Percentiles rank a stretch among this genome's conserved stretches.
These are phyloP conservation scores for Mycena belliarum DNA, from an alignment of 768 basidiomycete species.

Conservation along the genomic window DNA sequence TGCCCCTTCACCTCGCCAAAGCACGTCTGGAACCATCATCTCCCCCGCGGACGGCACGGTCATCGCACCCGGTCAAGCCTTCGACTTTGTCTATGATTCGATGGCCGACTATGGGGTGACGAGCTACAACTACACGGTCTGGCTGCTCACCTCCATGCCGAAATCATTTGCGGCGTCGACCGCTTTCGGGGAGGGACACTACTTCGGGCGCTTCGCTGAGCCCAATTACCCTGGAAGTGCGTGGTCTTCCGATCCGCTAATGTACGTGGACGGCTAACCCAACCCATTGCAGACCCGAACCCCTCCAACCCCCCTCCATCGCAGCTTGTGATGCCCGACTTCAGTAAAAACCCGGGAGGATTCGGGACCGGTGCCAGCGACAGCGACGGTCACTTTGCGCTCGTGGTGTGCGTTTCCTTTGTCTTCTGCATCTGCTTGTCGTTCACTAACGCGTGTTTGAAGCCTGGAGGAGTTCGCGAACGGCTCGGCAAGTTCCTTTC, in stretches of 20 bases:
- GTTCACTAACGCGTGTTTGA: no score
- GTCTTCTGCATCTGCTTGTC: no score
- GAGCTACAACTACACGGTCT: constrained; percentile 39
- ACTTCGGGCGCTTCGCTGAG: constrained; percentile 45
- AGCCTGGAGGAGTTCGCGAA: constrained; percentile 47
- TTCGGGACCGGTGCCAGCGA: constrained; percentile 35
- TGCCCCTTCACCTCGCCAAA: constrained; percentile 12
- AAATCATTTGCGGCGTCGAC: constrained; percentile 26
- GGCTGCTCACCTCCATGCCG: constrained; percentile 36
- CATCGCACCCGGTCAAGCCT: constrained; percentile 40
- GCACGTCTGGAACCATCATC: constrained; percentile 22
- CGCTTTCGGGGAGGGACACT: constrained; percentile 39
- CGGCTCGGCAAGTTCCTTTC: constrained; percentile 29
- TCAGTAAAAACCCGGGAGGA: constrained; percentile 40
- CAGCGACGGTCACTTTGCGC: constrained; percentile 34
- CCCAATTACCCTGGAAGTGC: constrained; percentile 44
- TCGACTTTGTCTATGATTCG: constrained; percentile 40
- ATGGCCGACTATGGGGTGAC: constrained; percentile 44
- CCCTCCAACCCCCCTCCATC: constrained; percentile 40
- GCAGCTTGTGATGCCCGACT: constrained; percentile 46
- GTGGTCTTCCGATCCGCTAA: no score
- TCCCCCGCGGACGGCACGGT: constrained; percentile 30
- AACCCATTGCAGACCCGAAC: constrained; percentile 47
- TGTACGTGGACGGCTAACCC: no score
- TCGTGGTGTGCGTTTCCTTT: no score